A percentile compares a stretch with the other conserved stretches of the same genome.
These are phyloP conservation scores for Fusarium papillatum DNA, from an alignment of 2,329 filamentous ascomycete species.

Conservation along the genomic window DNA sequence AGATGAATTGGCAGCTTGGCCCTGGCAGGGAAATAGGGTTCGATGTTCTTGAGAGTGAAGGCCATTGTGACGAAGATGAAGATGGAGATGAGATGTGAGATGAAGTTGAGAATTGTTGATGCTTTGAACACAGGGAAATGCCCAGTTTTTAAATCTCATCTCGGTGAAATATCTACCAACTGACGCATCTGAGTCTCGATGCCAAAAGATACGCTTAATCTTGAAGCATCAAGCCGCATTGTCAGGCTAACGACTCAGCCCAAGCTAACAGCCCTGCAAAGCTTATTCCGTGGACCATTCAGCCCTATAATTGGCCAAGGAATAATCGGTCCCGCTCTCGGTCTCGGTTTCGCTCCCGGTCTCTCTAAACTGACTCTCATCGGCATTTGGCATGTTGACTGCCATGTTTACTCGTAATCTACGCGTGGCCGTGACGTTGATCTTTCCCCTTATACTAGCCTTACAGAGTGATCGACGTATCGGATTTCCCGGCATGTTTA, in stretches of 20 bases:
- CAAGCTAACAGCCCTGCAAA: background rate
- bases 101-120: background rate
- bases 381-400: background rate
- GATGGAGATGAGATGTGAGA: background rate
- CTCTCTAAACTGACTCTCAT: background rate
- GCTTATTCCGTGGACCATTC: background rate
- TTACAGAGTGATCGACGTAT: background rate
- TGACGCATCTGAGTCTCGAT: background rate
- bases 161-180: background rate
- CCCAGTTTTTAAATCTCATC: background rate
- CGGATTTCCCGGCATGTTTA: background rate
- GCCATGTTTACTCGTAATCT: background rate
- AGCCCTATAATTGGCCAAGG: constrained; percentile 1
- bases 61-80: background rate
- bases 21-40: background rate
- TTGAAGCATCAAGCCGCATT: background rate
- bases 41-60: background rate
- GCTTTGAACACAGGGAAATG: background rate
- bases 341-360: constrained; percentile 14
- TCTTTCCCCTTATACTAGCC: background rate
- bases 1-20: constrained; percentile 2
- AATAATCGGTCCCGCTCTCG: constrained; percentile 17
- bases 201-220: background rate
- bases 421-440: background rate
- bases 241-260: background rate